phyloP scores from a whole-genome alignment of 306 rosid genomes.

The Clitoria ternatea region DNA sequence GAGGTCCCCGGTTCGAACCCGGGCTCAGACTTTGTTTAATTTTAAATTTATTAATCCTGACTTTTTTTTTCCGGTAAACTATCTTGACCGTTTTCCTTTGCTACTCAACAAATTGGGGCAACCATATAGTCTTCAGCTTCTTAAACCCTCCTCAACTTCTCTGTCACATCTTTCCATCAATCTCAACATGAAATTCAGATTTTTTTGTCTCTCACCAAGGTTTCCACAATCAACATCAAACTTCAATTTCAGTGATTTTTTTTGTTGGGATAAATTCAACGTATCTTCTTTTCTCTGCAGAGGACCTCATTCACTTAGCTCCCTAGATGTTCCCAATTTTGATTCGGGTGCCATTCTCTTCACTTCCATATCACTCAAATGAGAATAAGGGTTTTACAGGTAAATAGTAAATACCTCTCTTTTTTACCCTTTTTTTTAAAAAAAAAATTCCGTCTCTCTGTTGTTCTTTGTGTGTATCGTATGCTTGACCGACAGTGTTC shows the following conservation, averaged over 20 bases:
- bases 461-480: neutral
- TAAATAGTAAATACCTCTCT: constrained; percentile 21
- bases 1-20: constrained; percentile 66
- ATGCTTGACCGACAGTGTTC: constrained; percentile 2
- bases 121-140: neutral
- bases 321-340: neutral
- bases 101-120: neutral
- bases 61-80: too few species aligned
- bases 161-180: neutral
- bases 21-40: constrained; percentile 45
- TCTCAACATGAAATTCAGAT: constrained; percentile 32
- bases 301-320: constrained; percentile 15
- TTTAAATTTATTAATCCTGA: neutral
- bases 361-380: constrained; percentile 19
- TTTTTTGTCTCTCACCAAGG: constrained; percentile 40
- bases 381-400: constrained; percentile 30
- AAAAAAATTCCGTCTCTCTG: too few species aligned
- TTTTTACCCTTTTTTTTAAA: neutral
- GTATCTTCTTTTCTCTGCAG: constrained; percentile 5
- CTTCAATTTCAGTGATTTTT: neutral
- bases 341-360: constrained; percentile 21
- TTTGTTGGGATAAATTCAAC: neutral
- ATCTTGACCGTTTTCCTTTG: too few species aligned
- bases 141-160: constrained; percentile 33
- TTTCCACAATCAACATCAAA: neutral